phyloP scores from a whole-genome alignment of 306 rosid species.

The Begonia fuchsioides region DNA sequence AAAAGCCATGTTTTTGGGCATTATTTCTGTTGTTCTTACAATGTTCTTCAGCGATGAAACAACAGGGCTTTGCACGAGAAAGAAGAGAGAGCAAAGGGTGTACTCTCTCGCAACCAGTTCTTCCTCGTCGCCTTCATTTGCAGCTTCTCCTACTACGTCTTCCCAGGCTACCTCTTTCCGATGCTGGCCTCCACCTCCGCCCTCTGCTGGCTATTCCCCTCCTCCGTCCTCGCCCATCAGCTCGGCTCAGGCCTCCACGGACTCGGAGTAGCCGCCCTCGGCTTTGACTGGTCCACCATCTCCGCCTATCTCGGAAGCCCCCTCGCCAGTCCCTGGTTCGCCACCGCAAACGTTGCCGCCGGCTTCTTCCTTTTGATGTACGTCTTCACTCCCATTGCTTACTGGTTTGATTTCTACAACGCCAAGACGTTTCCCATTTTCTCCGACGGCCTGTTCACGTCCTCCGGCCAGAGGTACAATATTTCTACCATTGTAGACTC shows the following conservation, averaged over 20 bases:
- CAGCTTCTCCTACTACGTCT: constrained; percentile 61
- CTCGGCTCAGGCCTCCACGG: constrained; percentile 71
- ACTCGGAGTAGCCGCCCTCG: constrained; percentile 59
- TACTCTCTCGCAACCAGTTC: constrained; percentile 46
- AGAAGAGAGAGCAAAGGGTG: constrained; percentile 44
- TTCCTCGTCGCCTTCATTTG: constrained; percentile 54
- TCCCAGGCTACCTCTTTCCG: constrained; percentile 68
- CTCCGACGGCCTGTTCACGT: constrained; percentile 51
- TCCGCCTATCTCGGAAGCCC: constrained; percentile 76
- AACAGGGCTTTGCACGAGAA: constrained; percentile 67
- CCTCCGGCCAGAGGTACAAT: constrained; percentile 51
- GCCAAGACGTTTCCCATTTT: constrained; percentile 67
- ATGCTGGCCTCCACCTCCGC: constrained; percentile 60
- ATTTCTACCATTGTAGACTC: constrained; percentile 55
- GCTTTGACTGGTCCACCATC: constrained; percentile 70
- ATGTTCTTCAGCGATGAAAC: not conserved
- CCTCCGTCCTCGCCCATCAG: constrained; percentile 53
- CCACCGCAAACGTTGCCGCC: constrained; percentile 64
- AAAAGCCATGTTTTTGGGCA: no score
- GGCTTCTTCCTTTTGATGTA: constrained; percentile 50
- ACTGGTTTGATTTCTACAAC: constrained; percentile 43
- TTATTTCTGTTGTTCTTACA: not conserved
- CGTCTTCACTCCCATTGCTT: constrained; percentile 39
- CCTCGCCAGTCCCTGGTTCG: constrained; percentile 88
- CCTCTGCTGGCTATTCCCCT: constrained; percentile 69